Base-by-base conservation (phyloP, 2,329 filamentous ascomycete genomes). In the Celoporthe dispersa region DNA sequence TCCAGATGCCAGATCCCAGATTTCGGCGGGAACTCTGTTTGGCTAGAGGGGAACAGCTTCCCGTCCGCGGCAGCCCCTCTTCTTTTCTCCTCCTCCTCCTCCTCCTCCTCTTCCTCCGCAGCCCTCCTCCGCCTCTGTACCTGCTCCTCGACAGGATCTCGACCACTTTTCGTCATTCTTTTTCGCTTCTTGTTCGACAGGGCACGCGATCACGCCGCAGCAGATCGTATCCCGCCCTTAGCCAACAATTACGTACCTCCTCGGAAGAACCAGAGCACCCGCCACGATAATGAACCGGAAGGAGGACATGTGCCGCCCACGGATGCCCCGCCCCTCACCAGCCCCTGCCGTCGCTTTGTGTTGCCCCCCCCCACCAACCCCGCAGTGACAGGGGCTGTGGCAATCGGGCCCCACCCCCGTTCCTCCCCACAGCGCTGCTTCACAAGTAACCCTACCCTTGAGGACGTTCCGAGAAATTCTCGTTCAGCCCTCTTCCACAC, bases 201-300 rank as follows among this genome's bases (percentile, higher is more conserved):
- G 22, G 28, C 19, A 48, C 7, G 33, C 61, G 2, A 28, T 61
- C 60, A 59, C 22, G 35, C 39, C 55, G 68, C 70, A 16, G 66
- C 37, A 65, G 37, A 31, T 65, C 51, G 41, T 35, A 31, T 35
- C 31, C 7, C 44, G 53, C 14, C 31, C 3, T 55, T 53, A 25
- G 16, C 51, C n/a, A 5, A n/a, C 51, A 41, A 1, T 53, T 55
- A 31, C 35, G 60, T 59, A 64, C 41, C 57, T 31, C 2, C 33
- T 64, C 31, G 68, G 48, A 25, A 25, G 39, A 37, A 28, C 33
- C 33, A 28, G 9, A 65, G 22, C 22, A 22, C n/a, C 16, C 60
- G 25, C 16, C n/a, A 71, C 70, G 70, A 71, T 60, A 71, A 71
- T 67, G 31, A 44, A 25, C 66, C 70, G 70, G 70, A 64, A 65